A percentile compares a stretch with the other conserved stretches of the same genome.
Conservation (phyloP, 306 rosid species). For the Styphnolobium japonicum region DNA sequence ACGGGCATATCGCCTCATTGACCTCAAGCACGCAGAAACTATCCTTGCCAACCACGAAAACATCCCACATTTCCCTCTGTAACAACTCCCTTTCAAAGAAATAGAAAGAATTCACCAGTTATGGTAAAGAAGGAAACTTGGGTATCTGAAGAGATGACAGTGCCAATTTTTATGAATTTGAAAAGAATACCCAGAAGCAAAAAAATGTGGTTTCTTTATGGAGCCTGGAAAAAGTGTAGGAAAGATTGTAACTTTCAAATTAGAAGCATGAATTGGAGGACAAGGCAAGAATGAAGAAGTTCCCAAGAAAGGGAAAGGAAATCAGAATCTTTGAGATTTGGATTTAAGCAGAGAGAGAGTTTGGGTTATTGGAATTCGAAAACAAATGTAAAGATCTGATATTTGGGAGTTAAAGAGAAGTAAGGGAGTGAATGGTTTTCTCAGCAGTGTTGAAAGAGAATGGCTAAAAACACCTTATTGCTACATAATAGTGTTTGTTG, state of each 20-base stretch:
- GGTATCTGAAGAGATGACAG: not conserved
- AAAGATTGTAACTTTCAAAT: not conserved
- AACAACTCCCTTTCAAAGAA: slow-evolving; percentile 21
- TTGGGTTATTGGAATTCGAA: too few species aligned
- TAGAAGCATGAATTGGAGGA: too few species aligned
- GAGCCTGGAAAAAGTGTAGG: not conserved
- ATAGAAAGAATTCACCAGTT: not conserved
- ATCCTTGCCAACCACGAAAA: slow-evolving; percentile 74
- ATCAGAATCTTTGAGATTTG: not conserved
- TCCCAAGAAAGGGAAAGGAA: not conserved
- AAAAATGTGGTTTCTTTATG: not conserved
- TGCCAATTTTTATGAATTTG: not conserved
- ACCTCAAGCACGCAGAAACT: slow-evolving; percentile 61
- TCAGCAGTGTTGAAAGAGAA: not conserved
- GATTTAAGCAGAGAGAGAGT: too few species aligned
- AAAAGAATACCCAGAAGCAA: not conserved
- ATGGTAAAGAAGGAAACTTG: not conserved
- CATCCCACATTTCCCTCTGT: slow-evolving; percentile 76
- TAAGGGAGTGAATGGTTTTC: not conserved
- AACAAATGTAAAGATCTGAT: not conserved
- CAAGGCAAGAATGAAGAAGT: too few species aligned
- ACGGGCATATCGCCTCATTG: slow-evolving; percentile 57
- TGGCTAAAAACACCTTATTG: not conserved
- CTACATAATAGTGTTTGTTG: not conserved
- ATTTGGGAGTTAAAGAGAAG: not conserved